Evolutionary conservation across 352 stramenopile genomes (phyloP), one percentile per base, ranked within the genome.

Genomic region (Plasmopara muralis): DNA sequence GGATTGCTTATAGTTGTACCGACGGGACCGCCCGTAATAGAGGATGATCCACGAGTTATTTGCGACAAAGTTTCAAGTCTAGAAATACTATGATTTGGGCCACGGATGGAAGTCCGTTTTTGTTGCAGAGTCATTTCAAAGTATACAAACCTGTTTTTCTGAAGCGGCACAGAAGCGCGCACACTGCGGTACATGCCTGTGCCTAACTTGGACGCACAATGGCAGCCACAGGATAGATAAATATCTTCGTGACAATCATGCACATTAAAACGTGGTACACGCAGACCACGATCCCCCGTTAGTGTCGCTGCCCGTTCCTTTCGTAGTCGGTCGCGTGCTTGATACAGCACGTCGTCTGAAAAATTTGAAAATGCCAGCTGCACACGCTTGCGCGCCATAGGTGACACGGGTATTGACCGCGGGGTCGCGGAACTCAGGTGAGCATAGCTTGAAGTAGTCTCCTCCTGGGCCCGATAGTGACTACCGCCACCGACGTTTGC

Each of bases 161-260:
- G 66, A 20, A 94, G 64, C 6, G 79, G 60, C 12, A 88, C 74
- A 8, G 64, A 83, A 29, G 60, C 70, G 1, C 83, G 79, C 9
- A 92, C 83, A 44, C 79, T 92, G 18, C 83, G 76, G 51, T 94
- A 87, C 77, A 94, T 83, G 5, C 83, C 83, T 9, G 50, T 55
- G 29, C 64, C 61, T 31, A 79, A 64, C 65, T 95, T 95, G 30
- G 81, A 85, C 2, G 79, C 84, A 47, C 82, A 92, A 49, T 95
- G 84, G 25, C 78, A 73, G 1, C 76, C 82, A 50, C 84, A 95
- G 20, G 76, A 88, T 64, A 95, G 77, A 66, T 87, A 83, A 37
- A 95, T 83, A 60, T 95, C 82, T 57, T 89, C 68, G 52, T 92
- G 72, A 63, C 76, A 90, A 62, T 95, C 84, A 16, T 84, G 67